A percentile compares a stretch with the other conserved stretches of the same genome.
These are phyloP conservation scores for Coniochaeta prunicola DNA, from an alignment of 2,329 filamentous ascomycete species.

Conservation along the genomic window DNA sequence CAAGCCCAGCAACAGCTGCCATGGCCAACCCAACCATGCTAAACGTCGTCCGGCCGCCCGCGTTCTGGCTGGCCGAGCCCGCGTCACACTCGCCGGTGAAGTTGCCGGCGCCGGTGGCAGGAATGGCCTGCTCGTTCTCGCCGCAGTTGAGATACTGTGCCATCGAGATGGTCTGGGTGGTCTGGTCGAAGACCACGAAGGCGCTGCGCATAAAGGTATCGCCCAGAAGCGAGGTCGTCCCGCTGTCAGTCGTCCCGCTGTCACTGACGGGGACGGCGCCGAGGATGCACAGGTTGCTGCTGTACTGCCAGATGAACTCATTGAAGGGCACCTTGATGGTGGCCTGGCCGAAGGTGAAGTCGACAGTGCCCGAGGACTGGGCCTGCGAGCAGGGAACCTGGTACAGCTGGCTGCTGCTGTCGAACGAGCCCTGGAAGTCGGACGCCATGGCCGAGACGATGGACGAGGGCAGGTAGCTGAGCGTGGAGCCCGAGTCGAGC, in stretches of 20 bases:
- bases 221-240: constrained; percentile 17
- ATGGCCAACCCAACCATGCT: constrained; percentile 10
- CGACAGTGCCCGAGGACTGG: constrained; percentile 29
- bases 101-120: constrained; percentile 7
- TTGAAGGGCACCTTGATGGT: constrained; percentile 33
- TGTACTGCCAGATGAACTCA: constrained; percentile 42
- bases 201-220: constrained; percentile 23
- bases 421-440: constrained; percentile 31
- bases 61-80: neutral
- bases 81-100: constrained; percentile 15
- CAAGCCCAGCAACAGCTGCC: neutral
- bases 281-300: constrained; percentile 30
- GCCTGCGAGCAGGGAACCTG: constrained; percentile 33
- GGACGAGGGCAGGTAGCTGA: constrained; percentile 35
- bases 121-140: constrained; percentile 18
- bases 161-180: constrained; percentile 20
- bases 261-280: constrained; percentile 20
- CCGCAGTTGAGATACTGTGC: constrained; percentile 24
- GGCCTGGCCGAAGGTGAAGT: constrained; percentile 39
- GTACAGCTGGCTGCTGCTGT: constrained; percentile 33
- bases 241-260: constrained; percentile 10
- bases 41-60: neutral
- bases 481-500: constrained; percentile 46
- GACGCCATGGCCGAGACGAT: constrained; percentile 35
- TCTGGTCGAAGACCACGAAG: constrained; percentile 25